These are phyloP conservation scores for Smittium culicis DNA, from an alignment of 371 early-diverging fungal species.

Conservation along the genomic window DNA sequence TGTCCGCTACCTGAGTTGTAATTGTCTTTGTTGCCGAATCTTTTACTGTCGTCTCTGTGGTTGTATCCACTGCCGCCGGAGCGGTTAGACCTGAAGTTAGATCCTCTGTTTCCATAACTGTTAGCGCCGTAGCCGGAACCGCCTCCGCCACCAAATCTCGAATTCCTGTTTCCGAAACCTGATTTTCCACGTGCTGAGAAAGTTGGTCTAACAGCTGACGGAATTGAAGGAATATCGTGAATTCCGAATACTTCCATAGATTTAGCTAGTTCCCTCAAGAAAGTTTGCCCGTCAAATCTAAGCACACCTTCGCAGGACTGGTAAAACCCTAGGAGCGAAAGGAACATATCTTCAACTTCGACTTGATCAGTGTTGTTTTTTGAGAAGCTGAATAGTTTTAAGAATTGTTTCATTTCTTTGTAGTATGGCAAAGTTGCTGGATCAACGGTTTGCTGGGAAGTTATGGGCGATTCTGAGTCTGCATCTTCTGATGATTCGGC, in stretches of 20 bases:
- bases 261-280: constrained; percentile 9
- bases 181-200: constrained; percentile 12
- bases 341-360: constrained; percentile 39
- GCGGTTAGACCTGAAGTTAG: background rate
- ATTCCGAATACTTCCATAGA: constrained; percentile 18
- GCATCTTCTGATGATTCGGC: background rate
- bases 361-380: constrained; percentile 30
- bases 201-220: constrained; percentile 11
- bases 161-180: constrained; percentile 23
- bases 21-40: background rate
- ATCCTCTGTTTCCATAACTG: constrained; percentile 17
- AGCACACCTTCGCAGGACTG: constrained; percentile 17
- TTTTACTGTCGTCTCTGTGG: background rate
- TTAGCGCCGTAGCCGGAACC: constrained; percentile 21
- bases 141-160: constrained; percentile 20
- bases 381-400: constrained; percentile 16
- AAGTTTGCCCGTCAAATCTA: constrained; percentile 9
- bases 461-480: background rate
- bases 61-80: background rate
- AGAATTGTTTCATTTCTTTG: constrained; percentile 18
- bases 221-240: constrained; percentile 16
- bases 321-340: constrained; percentile 55
- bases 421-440: background rate
- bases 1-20: background rate
- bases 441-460: background rate